These are phyloP conservation scores for Alternaria novae-zelandiae DNA, from an alignment of 2,329 filamentous ascomycete genomes.

Conservation along the genomic window DNA sequence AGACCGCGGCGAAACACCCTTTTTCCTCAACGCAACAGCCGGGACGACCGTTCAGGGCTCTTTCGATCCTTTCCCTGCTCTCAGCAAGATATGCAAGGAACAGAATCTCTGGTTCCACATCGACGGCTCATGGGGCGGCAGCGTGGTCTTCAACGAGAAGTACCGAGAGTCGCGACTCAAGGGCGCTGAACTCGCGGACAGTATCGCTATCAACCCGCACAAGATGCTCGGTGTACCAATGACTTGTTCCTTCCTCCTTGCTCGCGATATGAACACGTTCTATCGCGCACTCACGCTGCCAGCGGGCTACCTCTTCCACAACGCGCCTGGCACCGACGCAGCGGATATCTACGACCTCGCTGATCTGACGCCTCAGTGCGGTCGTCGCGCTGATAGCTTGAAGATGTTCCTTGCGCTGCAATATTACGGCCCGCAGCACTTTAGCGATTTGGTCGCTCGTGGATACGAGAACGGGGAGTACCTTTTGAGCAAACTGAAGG, in stretches of 20 bases:
- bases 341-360: constrained; percentile 82
- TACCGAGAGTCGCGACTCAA: constrained; percentile 67
- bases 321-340: constrained; percentile 30
- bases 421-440: constrained; percentile 82
- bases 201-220: constrained; percentile 88
- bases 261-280: constrained; percentile 76
- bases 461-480: constrained; percentile 76
- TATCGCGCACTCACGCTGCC: constrained; percentile 84
- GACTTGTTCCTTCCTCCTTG: constrained; percentile 89
- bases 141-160: constrained; percentile 72
- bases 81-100: constrained; percentile 72
- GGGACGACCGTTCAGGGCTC: constrained; percentile 92
- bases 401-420: constrained; percentile 90
- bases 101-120: constrained; percentile 89
- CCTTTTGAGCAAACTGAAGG: constrained; percentile 66
- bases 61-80: constrained; percentile 78
- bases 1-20: constrained; percentile 74
- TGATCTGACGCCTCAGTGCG: constrained; percentile 92
- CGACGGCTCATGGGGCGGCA: constrained; percentile 89
- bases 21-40: constrained; percentile 95
- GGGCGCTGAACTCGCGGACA: constrained; percentile 78
- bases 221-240: constrained; percentile 95
- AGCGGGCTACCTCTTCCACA: constrained; percentile 73
- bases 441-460: constrained; percentile 66
- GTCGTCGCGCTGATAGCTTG: constrained; percentile 80